These are phyloP conservation scores for Volvox africanus DNA, from an alignment of 139 green algal genomes.

Conservation along the genomic window DNA sequence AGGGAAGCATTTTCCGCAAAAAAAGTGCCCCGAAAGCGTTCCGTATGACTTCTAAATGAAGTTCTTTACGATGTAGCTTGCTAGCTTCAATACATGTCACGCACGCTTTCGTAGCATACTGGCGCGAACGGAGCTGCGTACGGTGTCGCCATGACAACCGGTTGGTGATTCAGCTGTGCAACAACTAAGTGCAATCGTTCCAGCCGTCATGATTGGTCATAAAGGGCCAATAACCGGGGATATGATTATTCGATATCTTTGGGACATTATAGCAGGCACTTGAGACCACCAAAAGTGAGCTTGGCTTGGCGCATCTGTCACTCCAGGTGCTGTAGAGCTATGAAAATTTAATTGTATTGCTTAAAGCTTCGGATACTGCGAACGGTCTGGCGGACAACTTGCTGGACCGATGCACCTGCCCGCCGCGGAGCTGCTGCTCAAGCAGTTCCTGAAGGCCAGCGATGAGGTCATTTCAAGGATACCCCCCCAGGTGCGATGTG, in stretches of 20 bases:
- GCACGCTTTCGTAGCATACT: not conserved
- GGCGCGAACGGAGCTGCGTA: not conserved
- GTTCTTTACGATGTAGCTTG: not conserved
- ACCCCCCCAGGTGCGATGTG: slow-evolving; percentile 25
- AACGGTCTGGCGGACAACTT: not conserved
- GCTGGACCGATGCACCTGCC: slow-evolving; percentile 26
- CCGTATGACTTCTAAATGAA: not conserved
- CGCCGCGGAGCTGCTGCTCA: slow-evolving; percentile 53
- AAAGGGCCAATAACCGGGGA: not conserved
- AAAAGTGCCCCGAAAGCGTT: not conserved
- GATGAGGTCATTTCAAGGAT: slow-evolving; percentile 25
- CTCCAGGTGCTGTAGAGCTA: not conserved
- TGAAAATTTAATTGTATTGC: not conserved
- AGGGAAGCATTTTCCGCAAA: not conserved
- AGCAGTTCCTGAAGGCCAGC: slow-evolving; percentile 50
- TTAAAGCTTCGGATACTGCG: not conserved
- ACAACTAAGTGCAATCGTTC: not conserved
- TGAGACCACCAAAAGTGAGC: not conserved
- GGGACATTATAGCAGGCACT: not conserved
- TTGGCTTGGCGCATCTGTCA: not conserved
- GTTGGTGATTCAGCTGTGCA: not conserved
- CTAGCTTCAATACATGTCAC: too few species aligned
- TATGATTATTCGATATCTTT: not conserved
- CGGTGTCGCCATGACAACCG: not conserved
- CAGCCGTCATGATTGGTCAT: not conserved